Evolutionary conservation across 2,329 filamentous ascomycete genomes (phyloP), one percentile per base, ranked within the genome.

Genomic region (Xylaria sp.): DNA sequence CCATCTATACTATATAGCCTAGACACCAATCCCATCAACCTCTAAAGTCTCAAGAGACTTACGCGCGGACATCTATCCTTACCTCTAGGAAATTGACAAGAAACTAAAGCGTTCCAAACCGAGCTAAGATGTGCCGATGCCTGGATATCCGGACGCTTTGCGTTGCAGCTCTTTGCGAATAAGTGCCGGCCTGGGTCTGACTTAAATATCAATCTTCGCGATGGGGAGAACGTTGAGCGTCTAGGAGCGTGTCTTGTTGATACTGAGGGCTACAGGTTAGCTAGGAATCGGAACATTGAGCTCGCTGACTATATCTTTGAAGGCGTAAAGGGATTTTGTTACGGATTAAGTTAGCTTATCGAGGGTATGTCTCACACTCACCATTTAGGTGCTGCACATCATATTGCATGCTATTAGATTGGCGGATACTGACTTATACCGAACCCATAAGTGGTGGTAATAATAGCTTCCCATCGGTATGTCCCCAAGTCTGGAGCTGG

Each of bases 91-190:
- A 21, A 62, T 59, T n/a, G 49, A 64, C 29, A 8, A 19, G 35
- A 58, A 56, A 21, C 51, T 62, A 10, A 27, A 27, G 9, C 58
- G 54, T 64, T 62, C 11, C 44, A 52, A 15, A 56, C 44, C 21
- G 33, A 48, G 27, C 49, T 62, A 7, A 49, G 62, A 3, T 54
- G 58, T n/a, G 49, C 38, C 48, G 41, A 63, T 15, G 61, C 52
- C 25, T 17, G 60, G 27, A 62, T 64, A 46, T 43, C 49, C 0
- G 62, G 62, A 7, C 58, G 57, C 15, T 63, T 63, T 23, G 61
- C 61, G 17, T 46, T 63, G 48, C 61, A 63, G 33, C 59, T 62
- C 29, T 55, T 64, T 13, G 62, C 49, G 31, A 53, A 60, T 21
- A 40, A 47, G 27, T 51, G 48, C 21, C 54, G 59, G 62, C 58